Percentiles rank a stretch among this genome's conserved stretches.
These are phyloP conservation scores for Ustilago trichophora DNA, from an alignment of 1,284 basidiomycete species.

Conservation along the genomic window DNA sequence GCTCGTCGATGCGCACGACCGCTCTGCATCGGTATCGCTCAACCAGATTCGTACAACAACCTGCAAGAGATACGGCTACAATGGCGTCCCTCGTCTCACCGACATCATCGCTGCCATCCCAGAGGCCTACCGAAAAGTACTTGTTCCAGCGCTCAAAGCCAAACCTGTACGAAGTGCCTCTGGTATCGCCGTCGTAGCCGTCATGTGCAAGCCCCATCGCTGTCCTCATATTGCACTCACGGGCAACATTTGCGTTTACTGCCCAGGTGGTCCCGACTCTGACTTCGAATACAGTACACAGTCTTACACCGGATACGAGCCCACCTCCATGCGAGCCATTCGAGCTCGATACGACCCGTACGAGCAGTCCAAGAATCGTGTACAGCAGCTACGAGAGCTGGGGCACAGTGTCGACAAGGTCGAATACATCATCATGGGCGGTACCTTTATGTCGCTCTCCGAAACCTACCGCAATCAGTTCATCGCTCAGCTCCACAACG, in stretches of 20 bases:
- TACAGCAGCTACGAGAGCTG: conserved; percentile 91
- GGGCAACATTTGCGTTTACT: conserved; percentile 99
- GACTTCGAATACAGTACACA: conserved; percentile 99
- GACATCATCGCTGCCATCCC: conserved; percentile 99
- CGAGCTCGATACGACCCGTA: conserved; percentile 98
- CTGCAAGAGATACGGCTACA: conserved; percentile 87
- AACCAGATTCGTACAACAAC: conserved; percentile 86
- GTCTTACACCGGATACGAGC: conserved; percentile 95
- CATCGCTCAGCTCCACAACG: conserved; percentile 95
- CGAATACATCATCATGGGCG: conserved; percentile 99
- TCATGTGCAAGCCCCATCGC: conserved; percentile 99
- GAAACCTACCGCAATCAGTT: conserved; percentile 94
- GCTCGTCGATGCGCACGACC: conserved; percentile 87
- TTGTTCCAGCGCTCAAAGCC: conserved; percentile 89
- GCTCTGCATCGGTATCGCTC: conserved; percentile 74
- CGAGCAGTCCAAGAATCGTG: conserved; percentile 92
- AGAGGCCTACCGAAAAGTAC: conserved; percentile 90
- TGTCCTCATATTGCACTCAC: conserved; percentile 99
- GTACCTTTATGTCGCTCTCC: conserved; percentile 99
- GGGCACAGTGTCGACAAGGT: conserved; percentile 99
- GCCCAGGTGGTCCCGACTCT: conserved; percentile 97
- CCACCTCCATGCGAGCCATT: conserved; percentile 98
- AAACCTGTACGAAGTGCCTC: conserved; percentile 97
- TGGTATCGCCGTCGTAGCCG: conserved; percentile 97
- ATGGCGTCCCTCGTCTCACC: conserved; percentile 88